Evolutionary conservation across 768 basidiomycete genomes (phyloP), one percentile per base, ranked within the genome.

Genomic region (Gloeopeniophorella convolvens): DNA sequence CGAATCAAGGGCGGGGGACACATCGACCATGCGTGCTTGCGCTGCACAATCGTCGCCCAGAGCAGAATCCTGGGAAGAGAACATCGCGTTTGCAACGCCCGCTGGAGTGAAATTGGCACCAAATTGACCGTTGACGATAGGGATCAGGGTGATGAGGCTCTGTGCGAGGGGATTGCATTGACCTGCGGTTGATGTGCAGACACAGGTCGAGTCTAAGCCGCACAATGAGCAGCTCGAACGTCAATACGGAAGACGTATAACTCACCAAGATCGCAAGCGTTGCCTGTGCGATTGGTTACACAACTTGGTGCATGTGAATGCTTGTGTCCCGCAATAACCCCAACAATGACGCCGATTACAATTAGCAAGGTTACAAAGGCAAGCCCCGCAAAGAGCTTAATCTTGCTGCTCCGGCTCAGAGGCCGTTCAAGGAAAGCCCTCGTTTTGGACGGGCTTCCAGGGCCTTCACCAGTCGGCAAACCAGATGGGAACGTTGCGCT

Each of bases 181-280:
- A n/a, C 66, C 65, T 3, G 64, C 40, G 16, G 56, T 48, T n/a
- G 66, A 63, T 2, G 77, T 75, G 56, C 82, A 84, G 31, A 78
- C 69, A 59, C 82, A 85, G 0, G 80, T 78, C 1, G 79, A 71
- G 67, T 82, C 81, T 83, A 54, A 35, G 32, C n/a, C 21, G 8
- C n/a, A 49, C 21, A 36, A 26, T 56, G 10, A 58, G 56, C 21
- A 27, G 15, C 31, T 42, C 30, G 23, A 16, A 13, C 31, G 32
- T 28, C 3, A 34, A 13, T n/a, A 41, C 26, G 35, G 6, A 18
- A 41, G 31, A 4, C 5, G 20, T 36, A 15, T 35, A 4, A 68
- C 77, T 60, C 56, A 82, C 83, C 72, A 20, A 85, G 67, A 60
- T 73, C 72, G 61, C 83, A 85, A 11, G 66, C 58, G 15, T 67